Evolutionary conservation across 2,329 filamentous ascomycete species (phyloP), one percentile per base, ranked within the genome.

Genomic region (Talaromyces pinophilus): DNA sequence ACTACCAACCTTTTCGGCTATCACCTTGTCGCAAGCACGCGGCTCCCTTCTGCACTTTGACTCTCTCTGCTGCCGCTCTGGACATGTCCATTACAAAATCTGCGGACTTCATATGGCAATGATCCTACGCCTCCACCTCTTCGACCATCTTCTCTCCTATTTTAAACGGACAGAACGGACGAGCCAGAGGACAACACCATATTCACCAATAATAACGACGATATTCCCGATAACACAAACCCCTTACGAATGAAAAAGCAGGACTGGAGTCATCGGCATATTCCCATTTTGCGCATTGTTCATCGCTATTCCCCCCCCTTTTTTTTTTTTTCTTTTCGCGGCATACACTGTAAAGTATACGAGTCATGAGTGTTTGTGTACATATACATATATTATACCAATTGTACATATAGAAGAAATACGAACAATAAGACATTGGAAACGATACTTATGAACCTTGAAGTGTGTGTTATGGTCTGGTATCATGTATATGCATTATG

Each of bases 341-440:
- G 33, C 60, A 66, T 66, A 59, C 59, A 66, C 64, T 65, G 63
- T 67, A 67, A 48, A 64, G 59, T 59, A 65, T 67, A 62, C 64
- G 64, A 67, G 67, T 62, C 59, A 54, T 62, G 65, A 67, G 28
- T 57, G 46, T 62, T 57, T 55, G 57, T 55, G 57, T 62, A 57
- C 42, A 50, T 62, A 66, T 64, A 65, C 38, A 67, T 63, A 69
- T 52, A n/a, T 55, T 63, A 66, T 30, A 44, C 22, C 66, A 69
- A 59, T 63, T 64, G 50, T 66, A 66, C 44, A 69, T 64, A 59
- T 48, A 64, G 52, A 64, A 48, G 38, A 60, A 28, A 60, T 33
- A 60, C 40, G 22, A 60, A 44, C 22, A n/a, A 60, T 30, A 50
- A 38, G 15, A 48, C 50, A 57, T 59, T 57, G 28, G 22, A 54